Evolutionary conservation across 306 rosid genomes (phyloP).

Genomic region (Cucumis hystrix): DNA sequence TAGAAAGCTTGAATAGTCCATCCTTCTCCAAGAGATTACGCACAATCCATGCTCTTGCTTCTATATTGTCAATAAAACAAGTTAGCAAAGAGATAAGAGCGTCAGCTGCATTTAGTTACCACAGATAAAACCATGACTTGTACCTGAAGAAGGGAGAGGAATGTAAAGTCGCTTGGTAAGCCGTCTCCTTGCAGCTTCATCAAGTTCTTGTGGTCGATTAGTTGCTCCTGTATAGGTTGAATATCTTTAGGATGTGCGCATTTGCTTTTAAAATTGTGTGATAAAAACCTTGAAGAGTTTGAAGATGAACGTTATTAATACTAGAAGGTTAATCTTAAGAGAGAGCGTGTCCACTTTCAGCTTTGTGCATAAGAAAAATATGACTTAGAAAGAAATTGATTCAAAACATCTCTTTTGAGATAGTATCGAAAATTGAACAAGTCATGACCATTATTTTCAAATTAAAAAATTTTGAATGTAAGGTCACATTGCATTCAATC

Average conservation of each 20-base stretch:
- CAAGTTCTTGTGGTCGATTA: conserved; percentile 93
- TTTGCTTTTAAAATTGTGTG: conserved; percentile 1
- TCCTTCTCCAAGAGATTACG: conserved; percentile 68
- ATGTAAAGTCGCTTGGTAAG: conserved; percentile 85
- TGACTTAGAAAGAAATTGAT: neutral
- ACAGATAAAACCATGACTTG: conserved; percentile 10
- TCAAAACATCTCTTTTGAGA: neutral
- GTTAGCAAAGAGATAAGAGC: conserved; percentile 12
- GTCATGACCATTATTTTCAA: neutral
- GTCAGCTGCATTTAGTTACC: conserved; percentile 1
- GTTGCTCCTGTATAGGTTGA: conserved; percentile 60
- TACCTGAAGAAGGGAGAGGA: conserved; percentile 85
- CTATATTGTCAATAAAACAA: conserved; percentile 26
- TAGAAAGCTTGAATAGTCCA: conserved; percentile 52
- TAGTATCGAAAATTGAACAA: neutral
- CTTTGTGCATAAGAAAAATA: neutral
- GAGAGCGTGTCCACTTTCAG: neutral
- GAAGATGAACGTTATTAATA: neutral
- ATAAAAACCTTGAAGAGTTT: neutral
- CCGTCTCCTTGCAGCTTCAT: conserved; percentile 94
- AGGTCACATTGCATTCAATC: neutral
- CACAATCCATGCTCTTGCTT: conserved; percentile 77
- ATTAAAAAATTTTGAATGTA: neutral
- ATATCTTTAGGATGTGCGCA: conserved; percentile 5
- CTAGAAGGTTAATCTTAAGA: neutral